Percentiles rank a stretch among this genome's conserved stretches.
Conservation (phyloP, 495 filamentous ascomycete genomes). For the Penicillium riverlandense region DNA sequence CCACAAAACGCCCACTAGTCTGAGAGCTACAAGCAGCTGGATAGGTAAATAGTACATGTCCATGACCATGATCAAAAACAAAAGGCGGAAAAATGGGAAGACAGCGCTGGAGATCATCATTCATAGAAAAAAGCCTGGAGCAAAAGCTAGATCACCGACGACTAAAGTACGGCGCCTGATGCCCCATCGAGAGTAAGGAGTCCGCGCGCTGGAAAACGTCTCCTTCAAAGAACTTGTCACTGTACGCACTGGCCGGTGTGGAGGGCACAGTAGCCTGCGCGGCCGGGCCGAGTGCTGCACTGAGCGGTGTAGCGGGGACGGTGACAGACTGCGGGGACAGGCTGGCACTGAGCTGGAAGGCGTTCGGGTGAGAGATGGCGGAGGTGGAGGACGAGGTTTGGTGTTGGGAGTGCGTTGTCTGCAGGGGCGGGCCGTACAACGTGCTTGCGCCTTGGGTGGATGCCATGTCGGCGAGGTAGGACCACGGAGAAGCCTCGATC, state of each 20-base stretch:
- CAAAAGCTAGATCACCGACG: constrained; percentile 20
- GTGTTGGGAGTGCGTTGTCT: constrained; percentile 26
- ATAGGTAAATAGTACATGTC: too few relatives aligned
- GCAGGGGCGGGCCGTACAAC: constrained; percentile 35
- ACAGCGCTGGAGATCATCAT: background rate
- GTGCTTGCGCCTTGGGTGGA: constrained; percentile 17
- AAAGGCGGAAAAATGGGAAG: too few relatives aligned
- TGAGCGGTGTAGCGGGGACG: constrained; percentile 63
- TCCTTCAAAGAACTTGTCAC: constrained; percentile 56
- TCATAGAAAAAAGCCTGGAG: background rate
- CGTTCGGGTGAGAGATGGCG: constrained; percentile 16
- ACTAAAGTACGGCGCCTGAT: constrained; percentile 33
- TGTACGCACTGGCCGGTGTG: constrained; percentile 63
- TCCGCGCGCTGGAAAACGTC: constrained; percentile 73
- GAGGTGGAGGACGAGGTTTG: constrained; percentile 26
- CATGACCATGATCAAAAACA: too few relatives aligned
- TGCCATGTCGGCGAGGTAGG: constrained; percentile 40
- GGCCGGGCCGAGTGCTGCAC: constrained; percentile 79
- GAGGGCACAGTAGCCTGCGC: constrained; percentile 84
- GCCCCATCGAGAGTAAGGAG: constrained; percentile 54
- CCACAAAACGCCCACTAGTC: too few relatives aligned
- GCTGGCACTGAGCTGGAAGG: constrained; percentile 22
- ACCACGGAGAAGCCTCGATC: constrained; percentile 76
- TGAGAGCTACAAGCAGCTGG: too few relatives aligned
- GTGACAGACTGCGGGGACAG: constrained; percentile 34